These are phyloP conservation scores for Tylopilus sp. DNA, from an alignment of 768 basidiomycete genomes.

Conservation along the genomic window DNA sequence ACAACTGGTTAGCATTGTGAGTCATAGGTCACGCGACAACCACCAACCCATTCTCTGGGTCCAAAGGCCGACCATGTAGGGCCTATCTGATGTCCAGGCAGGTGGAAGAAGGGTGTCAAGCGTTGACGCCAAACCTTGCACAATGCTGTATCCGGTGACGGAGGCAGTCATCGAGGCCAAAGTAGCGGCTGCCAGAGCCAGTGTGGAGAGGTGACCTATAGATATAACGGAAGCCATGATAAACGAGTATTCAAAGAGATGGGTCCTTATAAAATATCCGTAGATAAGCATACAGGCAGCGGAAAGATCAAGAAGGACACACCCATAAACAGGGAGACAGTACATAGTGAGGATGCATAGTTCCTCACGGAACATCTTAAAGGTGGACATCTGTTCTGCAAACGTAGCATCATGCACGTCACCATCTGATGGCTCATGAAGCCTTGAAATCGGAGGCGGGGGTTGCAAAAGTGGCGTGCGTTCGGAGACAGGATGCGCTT, in stretches of 20 bases:
- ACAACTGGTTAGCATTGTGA: constrained; percentile 3
- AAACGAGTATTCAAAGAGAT: constrained; percentile 82
- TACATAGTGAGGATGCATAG: constrained; percentile 55
- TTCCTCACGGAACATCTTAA: constrained; percentile 55
- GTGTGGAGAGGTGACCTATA: constrained; percentile 89
- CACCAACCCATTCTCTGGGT: constrained; percentile 78
- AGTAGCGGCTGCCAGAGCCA: constrained; percentile 80
- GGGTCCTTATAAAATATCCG: constrained; percentile 47
- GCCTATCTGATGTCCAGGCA: constrained; percentile 89
- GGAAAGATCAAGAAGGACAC: constrained; percentile 21
- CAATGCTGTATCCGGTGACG: constrained; percentile 55
- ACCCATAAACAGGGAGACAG: constrained; percentile 73
- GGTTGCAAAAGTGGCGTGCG: constrained; percentile 52
- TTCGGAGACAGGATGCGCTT: constrained; percentile 33
- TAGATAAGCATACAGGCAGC: background rate
- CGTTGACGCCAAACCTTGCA: constrained; percentile 79
- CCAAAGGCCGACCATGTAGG: constrained; percentile 86
- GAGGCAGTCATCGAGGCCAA: constrained; percentile 72
- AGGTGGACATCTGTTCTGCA: constrained; percentile 18
- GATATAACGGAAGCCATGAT: constrained; percentile 80
- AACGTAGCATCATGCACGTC: background rate
- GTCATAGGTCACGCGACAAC: background rate
- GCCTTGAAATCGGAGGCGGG: constrained; percentile 51
- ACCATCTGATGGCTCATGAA: constrained; percentile 47
- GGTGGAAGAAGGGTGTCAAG: constrained; percentile 93